Percentiles rank a stretch among this genome's conserved stretches.
These are phyloP conservation scores for Hypoxylon rubiginosum DNA, from an alignment of 2,329 filamentous ascomycete species.

Conservation along the genomic window DNA sequence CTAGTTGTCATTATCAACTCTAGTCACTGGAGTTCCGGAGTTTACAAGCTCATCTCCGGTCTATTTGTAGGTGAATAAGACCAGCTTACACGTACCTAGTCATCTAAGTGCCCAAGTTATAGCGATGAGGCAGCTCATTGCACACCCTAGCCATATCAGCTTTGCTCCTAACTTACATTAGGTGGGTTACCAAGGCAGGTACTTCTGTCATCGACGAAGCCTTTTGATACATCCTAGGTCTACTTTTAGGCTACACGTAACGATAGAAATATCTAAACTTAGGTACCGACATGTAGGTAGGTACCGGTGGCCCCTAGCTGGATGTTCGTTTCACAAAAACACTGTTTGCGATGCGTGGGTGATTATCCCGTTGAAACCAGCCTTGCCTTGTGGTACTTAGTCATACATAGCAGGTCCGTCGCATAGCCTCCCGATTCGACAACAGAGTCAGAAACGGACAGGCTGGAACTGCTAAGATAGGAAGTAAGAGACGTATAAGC, in stretches of 20 bases:
- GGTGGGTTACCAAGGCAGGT: background rate
- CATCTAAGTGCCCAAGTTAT: no score
- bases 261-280: constrained; percentile 9
- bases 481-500: constrained; percentile 15
- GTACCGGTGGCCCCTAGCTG: background rate
- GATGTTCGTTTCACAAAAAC: constrained; percentile 17
- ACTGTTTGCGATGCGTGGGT: constrained; percentile 16
- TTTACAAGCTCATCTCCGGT: constrained; percentile 14
- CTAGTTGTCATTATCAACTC: background rate
- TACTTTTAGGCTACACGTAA: constrained; percentile 16
- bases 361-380: background rate
- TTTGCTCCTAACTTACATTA: background rate
- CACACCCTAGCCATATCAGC: background rate
- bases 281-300: background rate
- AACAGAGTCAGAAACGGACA: constrained; percentile 7
- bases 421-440: constrained; percentile 28
- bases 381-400: constrained; percentile 16
- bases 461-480: constrained; percentile 4
- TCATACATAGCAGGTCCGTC: constrained; percentile 12
- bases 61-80: background rate
- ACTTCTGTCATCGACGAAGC: constrained; percentile 3
- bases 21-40: constrained; percentile 6
- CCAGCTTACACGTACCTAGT: background rate
- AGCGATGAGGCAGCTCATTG: background rate
- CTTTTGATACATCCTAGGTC: constrained; percentile 11